Percentiles rank a stretch among this genome's conserved stretches.
Evolutionary conservation across 2,329 filamentous ascomycete species (phyloP).

Genomic region (Teratosphaeria nubilosa): DNA sequence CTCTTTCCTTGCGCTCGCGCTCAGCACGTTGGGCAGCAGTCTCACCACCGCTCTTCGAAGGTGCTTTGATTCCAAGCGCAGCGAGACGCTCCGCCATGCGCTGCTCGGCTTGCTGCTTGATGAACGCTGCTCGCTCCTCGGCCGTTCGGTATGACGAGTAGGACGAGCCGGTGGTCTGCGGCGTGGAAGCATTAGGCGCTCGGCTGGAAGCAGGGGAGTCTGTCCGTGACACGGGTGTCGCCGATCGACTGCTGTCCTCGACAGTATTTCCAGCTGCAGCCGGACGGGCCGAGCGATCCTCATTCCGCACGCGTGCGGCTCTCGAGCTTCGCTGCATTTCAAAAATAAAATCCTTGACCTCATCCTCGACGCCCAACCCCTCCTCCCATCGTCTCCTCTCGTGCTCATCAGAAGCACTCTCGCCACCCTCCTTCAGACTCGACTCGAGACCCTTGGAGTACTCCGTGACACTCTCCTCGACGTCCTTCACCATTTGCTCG

Average conservation of each 20-base stretch:
- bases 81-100: conserved; percentile 94
- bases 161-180: conserved; percentile 32
- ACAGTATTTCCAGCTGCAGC: conserved; percentile 4
- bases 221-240: conserved; percentile 17
- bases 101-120: conserved; percentile 92
- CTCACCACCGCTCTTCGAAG: conserved; percentile 62
- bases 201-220: conserved; percentile 22
- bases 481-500: conserved; percentile 91
- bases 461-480: conserved; percentile 89
- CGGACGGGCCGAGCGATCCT: conserved; percentile 33
- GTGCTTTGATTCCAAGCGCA: conserved; percentile 80
- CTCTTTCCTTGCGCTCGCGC: conserved; percentile 76
- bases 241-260: conserved; percentile 21
- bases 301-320: conserved; percentile 56
- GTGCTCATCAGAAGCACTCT: conserved; percentile 71
- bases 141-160: conserved; percentile 82
- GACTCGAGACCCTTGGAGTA: conserved; percentile 79
- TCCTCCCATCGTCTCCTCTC: conserved; percentile 94
- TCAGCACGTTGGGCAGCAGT: conserved; percentile 74
- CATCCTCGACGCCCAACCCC: conserved; percentile 88
- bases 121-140: conserved; percentile 88
- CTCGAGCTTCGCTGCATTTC: conserved; percentile 83
- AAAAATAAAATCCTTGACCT: conserved; percentile 95
- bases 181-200: conserved; percentile 27
- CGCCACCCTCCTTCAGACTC: conserved; percentile 69